Evolutionary conservation across 169 alveolate genomes (phyloP).

Genomic region (Cryptosporidium meleagridis): DNA sequence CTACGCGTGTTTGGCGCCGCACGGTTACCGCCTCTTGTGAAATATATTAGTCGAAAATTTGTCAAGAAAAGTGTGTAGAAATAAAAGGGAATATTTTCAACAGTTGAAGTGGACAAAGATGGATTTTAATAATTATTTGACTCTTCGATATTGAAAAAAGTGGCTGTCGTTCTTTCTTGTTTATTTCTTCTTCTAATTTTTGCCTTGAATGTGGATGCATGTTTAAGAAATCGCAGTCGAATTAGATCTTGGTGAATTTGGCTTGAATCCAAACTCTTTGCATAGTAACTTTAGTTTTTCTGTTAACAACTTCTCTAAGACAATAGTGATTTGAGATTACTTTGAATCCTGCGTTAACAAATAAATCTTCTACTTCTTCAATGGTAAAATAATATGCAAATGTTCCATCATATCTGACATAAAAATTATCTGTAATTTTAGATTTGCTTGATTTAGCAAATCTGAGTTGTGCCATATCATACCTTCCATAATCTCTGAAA

Average conservation of each 20-base stretch:
- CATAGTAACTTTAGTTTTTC: slow-evolving; percentile 84
- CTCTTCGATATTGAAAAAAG: background rate
- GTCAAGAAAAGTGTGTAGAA: no score
- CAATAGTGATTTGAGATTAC: slow-evolving; percentile 78
- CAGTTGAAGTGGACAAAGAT: no score
- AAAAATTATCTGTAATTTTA: slow-evolving; percentile 91
- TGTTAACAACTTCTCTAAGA: slow-evolving; percentile 80
- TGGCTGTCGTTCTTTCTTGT: no score
- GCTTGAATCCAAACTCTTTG: slow-evolving; percentile 89
- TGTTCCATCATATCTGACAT: slow-evolving; percentile 91
- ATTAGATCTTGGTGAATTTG: slow-evolving; percentile 77
- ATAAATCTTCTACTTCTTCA: slow-evolving; percentile 82
- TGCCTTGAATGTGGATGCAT: background rate
- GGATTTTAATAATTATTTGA: no score
- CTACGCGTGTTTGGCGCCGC: no score
- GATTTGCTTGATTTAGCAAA: slow-evolving; percentile 88
- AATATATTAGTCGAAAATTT: no score
- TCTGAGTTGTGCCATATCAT: slow-evolving; percentile 91
- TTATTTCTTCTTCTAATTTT: background rate
- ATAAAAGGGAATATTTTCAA: no score
- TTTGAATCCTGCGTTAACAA: slow-evolving; percentile 79
- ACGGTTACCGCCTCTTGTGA: no score
- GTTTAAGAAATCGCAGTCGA: background rate
- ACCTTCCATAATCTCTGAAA: slow-evolving; percentile 93
- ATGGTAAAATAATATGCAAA: slow-evolving; percentile 89